These are phyloP conservation scores for Ceratobasidium papillatum DNA, from an alignment of 1,284 basidiomycete genomes.

Conservation along the genomic window DNA sequence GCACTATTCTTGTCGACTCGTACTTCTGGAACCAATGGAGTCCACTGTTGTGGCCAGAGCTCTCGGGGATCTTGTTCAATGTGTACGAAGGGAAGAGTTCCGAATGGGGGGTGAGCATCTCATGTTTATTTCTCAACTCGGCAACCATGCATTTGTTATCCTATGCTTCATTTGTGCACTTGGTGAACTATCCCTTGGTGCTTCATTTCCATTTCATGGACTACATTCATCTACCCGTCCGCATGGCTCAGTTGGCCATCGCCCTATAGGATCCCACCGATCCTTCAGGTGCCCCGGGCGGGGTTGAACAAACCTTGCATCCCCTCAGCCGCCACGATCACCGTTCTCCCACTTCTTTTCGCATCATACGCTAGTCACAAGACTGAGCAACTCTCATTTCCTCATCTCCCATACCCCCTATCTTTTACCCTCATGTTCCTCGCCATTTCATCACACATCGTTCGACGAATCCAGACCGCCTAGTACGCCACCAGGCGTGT, in stretches of 20 bases:
- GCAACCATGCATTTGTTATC: background rate
- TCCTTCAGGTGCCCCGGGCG: background rate
- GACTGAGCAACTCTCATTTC: constrained; percentile 5
- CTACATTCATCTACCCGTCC: constrained; percentile 23
- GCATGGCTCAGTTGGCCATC: background rate
- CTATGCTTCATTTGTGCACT: background rate
- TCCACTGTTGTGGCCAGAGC: constrained; percentile 84
- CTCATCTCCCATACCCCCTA: background rate
- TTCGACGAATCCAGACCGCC: background rate
- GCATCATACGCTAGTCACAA: background rate
- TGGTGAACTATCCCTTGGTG: background rate
- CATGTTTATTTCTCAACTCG: background rate
- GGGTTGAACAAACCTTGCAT: constrained; percentile 21
- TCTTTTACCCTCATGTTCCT: constrained; percentile 2
- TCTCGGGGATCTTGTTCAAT: constrained; percentile 85
- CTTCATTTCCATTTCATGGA: background rate
- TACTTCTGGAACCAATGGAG: constrained; percentile 78
- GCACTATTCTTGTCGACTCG: constrained; percentile 78
- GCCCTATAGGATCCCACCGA: background rate
- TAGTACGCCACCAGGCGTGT: constrained; percentile 24
- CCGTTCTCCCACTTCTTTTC: constrained; percentile 6
- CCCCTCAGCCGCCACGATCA: constrained; percentile 1
- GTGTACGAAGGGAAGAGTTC: constrained; percentile 84
- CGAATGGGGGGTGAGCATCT: constrained; percentile 86
- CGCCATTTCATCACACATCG: constrained; percentile 6